Evolutionary conservation across 352 stramenopile genomes (phyloP).

Genomic region (Thraustochytrium sp.): DNA sequence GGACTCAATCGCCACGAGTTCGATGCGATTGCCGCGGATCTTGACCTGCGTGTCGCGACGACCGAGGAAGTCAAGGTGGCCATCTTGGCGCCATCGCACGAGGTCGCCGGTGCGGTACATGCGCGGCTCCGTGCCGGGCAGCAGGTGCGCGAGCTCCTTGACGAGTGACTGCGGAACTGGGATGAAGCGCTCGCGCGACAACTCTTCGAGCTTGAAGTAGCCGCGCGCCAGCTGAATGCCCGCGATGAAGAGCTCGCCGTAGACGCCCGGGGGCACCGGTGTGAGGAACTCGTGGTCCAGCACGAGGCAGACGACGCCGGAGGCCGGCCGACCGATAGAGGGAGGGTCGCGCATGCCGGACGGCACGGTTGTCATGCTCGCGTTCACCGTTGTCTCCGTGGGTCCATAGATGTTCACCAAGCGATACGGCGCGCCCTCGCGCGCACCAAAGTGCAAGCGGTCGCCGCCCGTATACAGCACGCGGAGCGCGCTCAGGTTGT

Average conservation of each 20-base stretch:
- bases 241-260: conserved; percentile 73
- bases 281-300: conserved; percentile 65
- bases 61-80: conserved; percentile 62
- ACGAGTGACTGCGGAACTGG: conserved; percentile 34
- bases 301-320: conserved; percentile 67
- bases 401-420: conserved; percentile 39
- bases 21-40: conserved; percentile 69
- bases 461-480: conserved; percentile 25
- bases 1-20: conserved; percentile 68
- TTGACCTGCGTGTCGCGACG: conserved; percentile 70
- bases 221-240: conserved; percentile 69
- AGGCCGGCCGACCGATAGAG: conserved; percentile 58
- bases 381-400: conserved; percentile 33
- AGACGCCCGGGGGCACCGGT: conserved; percentile 62
- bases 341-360: neutral
- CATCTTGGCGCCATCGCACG: conserved; percentile 58
- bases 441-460: conserved; percentile 31
- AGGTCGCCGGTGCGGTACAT: conserved; percentile 67
- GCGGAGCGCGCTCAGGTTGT: neutral
- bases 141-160: neutral
- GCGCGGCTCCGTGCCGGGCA: neutral
- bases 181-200: conserved; percentile 66
- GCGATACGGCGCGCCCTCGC: neutral
- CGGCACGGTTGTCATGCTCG: neutral
- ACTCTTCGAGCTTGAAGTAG: conserved; percentile 69